Evolutionary conservation across 257 asterid genomes (phyloP).

Genomic region (Solanum tarapatanum): DNA sequence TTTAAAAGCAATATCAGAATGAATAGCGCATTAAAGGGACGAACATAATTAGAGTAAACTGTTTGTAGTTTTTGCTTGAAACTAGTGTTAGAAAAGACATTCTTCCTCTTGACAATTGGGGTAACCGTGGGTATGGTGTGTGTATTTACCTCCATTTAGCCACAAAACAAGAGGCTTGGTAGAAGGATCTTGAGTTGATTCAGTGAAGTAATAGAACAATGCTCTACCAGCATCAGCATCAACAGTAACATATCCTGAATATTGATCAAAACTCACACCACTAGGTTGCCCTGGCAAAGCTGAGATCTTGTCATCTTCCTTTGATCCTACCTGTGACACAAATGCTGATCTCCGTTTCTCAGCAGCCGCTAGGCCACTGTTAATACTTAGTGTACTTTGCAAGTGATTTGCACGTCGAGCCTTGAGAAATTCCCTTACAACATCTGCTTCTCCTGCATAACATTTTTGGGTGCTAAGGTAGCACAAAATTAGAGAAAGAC

Average conservation of each 20-base stretch:
- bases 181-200: conserved; percentile 14
- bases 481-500: neutral
- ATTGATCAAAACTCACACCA: conserved; percentile 18
- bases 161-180: conserved; percentile 28
- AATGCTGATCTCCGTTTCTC: neutral
- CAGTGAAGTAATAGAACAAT: conserved; percentile 22
- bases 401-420: neutral
- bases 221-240: conserved; percentile 13
- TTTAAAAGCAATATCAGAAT: neutral
- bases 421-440: neutral
- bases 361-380: neutral
- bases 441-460: neutral
- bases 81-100: neutral
- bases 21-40: neutral
- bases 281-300: conserved; percentile 27
- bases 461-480: neutral
- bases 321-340: neutral
- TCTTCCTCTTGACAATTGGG: neutral
- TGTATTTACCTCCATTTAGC: conserved; percentile 32
- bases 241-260: conserved; percentile 26
- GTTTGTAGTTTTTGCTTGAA: neutral
- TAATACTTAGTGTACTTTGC: neutral
- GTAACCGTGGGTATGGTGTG: neutral
- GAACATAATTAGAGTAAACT: too few relatives aligned
- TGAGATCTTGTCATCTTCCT: conserved; percentile 23